These are phyloP conservation scores for Rhodomyrtus psidioides DNA, from an alignment of 441 rosid genomes.

Conservation along the genomic window DNA sequence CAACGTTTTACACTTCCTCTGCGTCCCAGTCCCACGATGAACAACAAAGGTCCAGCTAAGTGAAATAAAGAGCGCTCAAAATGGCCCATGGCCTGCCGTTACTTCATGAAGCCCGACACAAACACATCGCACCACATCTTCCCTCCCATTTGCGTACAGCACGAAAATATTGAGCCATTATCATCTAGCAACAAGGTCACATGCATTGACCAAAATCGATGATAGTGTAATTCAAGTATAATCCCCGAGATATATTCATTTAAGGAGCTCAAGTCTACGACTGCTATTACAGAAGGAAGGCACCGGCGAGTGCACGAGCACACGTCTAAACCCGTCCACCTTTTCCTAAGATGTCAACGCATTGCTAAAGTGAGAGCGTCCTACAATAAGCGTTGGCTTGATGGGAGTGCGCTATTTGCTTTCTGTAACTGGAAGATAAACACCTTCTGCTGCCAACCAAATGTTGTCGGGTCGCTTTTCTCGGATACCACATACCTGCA, in stretches of 20 bases:
- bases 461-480: conserved; percentile 84
- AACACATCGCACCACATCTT: neutral
- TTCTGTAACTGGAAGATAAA: conserved; percentile 67
- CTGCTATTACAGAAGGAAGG: conserved; percentile 5
- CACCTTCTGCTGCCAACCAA: conserved; percentile 98
- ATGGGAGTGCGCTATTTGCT: conserved; percentile 27
- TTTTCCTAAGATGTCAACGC: conserved; percentile 11
- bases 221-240: neutral
- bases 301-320: conserved; percentile 9
- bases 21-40: neutral
- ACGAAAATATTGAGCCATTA: neutral
- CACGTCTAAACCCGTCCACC: conserved; percentile 32
- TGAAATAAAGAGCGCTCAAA: neutral
- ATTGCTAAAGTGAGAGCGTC: neutral
- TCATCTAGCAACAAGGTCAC: neutral
- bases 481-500: conserved; percentile 75
- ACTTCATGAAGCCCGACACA: neutral
- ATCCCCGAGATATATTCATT: neutral
- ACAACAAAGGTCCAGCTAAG: neutral
- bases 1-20: neutral
- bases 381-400: neutral
- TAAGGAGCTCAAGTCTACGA: neutral
- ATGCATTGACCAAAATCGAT: neutral
- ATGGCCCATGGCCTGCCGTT: neutral
- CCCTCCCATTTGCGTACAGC: neutral